Evolutionary conservation across 257 asterid species (phyloP), one percentile per base, ranked within the genome.

Genomic region (Primulina huaijiensis): DNA sequence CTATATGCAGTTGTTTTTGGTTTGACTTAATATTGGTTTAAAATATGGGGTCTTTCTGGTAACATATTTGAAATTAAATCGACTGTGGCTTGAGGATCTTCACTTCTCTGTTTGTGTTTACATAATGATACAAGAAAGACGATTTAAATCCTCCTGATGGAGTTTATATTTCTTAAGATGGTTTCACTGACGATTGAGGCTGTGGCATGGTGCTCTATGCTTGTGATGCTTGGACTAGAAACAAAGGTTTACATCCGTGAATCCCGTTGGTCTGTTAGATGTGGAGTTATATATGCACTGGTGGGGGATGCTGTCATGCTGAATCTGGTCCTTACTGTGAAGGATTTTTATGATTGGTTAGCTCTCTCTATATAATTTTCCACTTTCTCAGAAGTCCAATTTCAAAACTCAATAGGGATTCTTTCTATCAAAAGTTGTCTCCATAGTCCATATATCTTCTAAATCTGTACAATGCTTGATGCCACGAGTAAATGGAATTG

Each of bases 241-340:
- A 91, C 93, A 6, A 87, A 56, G 80, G 71, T 86, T 63, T 94
- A 91, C 82, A 75, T 94, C 70, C 74, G 80, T 21, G 99, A 94
- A 79, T 78, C 85, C 2, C 89, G 99, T 43, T 94, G 99, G 99
- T 74, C 78, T 74, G 89, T 91, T 74, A 83, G 97, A 75, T 91
- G 88, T 74, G 99, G 89, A 35, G 83, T 93, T 75, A 59, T 90
- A 58, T 93, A 90, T 84, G 80, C 83, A 70, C 77, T 93, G 79
- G 90, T 94, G 1, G 97, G 95, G 77, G 92, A 94, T 66, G 83
- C 86, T 62, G 97, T 89, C 76, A 84, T 89, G 90, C 74, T 86
- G 81, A 89, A 82, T 75, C 92, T 89, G 40, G 81, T 78, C 72
- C 80, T 86, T 43, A 62, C 89, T 60, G 92, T 86, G 71, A 77